A percentile compares a stretch with the other conserved stretches of the same genome.
phyloP scores from a whole-genome alignment of 2,329 filamentous ascomycete species.

The Fusarium heterosporum region DNA sequence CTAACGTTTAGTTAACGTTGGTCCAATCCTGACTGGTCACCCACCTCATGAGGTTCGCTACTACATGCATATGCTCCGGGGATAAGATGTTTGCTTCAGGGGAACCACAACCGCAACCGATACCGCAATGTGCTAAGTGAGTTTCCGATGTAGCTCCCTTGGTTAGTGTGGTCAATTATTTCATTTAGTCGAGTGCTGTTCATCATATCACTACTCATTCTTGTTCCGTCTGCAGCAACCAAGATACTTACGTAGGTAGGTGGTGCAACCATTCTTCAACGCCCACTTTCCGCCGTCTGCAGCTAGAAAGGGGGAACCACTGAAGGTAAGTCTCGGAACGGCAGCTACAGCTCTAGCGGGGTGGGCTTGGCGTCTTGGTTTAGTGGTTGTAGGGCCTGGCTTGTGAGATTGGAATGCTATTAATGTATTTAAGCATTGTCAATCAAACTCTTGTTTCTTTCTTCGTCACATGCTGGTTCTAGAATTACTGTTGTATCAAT shows the following conservation, averaged over 20 bases:
- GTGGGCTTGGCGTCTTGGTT: constrained; percentile 34
- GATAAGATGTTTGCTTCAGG: constrained; percentile 5
- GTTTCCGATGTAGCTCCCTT: background rate
- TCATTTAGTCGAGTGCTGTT: background rate
- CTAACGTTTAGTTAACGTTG: constrained; percentile 7
- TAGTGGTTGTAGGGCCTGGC: constrained; percentile 12
- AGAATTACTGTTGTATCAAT: background rate
- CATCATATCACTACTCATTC: background rate
- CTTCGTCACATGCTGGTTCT: background rate
- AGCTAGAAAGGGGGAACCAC: constrained; percentile 32
- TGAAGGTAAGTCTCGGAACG: constrained; percentile 27
- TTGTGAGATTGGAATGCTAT: constrained; percentile 21
- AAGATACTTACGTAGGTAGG: background rate
- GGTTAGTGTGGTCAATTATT: background rate
- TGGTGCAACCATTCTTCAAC: constrained; percentile 6
- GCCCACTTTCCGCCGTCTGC: constrained; percentile 11
- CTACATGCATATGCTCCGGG: background rate
- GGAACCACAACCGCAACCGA: background rate
- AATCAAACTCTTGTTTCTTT: background rate
- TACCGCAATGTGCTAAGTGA: background rate
- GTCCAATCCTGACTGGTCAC: background rate
- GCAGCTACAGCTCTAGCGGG: constrained; percentile 35
- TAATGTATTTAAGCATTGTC: constrained; percentile 6
- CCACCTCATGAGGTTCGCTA: constrained; percentile 1
- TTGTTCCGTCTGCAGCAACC: background rate